These are phyloP conservation scores for Rhizodiscina lignyota DNA, from an alignment of 495 filamentous ascomycete species.

Conservation along the genomic window DNA sequence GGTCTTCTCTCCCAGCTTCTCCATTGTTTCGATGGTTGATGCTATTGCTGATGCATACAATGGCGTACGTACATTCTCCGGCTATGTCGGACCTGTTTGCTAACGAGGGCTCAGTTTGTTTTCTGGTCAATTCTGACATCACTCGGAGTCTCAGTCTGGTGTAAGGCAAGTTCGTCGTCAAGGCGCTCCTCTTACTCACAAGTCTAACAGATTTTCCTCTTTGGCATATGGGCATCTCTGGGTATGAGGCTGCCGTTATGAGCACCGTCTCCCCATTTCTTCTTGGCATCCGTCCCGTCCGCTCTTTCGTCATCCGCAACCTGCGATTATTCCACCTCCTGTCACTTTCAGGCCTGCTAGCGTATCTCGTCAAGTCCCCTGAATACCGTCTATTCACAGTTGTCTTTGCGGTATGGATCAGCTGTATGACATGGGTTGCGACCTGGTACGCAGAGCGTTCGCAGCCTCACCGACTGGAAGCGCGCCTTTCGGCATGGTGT, in stretches of 20 bases:
- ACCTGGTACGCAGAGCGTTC: conserved; percentile 61
- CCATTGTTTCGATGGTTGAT: conserved; percentile 58
- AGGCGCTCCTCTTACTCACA: neutral
- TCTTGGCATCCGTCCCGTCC: conserved; percentile 54
- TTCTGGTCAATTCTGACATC: conserved; percentile 94
- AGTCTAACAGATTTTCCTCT: conserved; percentile 64
- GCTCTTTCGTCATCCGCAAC: conserved; percentile 49
- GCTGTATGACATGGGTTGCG: conserved; percentile 68
- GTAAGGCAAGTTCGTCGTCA: conserved; percentile 32
- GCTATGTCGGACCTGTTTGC: conserved; percentile 5
- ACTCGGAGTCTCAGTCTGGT: conserved; percentile 82
- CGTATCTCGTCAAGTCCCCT: conserved; percentile 59
- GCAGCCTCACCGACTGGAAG: conserved; percentile 61
- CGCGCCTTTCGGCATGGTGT: conserved; percentile 60
- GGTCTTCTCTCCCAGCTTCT: conserved; percentile 56
- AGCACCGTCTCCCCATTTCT: conserved; percentile 66
- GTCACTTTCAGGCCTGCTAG: conserved; percentile 62
- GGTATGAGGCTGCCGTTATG: conserved; percentile 82
- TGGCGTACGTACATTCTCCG: conserved; percentile 39
- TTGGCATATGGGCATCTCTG: conserved; percentile 99
- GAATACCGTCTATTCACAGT: conserved; percentile 65
- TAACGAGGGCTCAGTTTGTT: conserved; percentile 45
- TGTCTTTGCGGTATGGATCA: conserved; percentile 58
- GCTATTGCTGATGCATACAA: conserved; percentile 82
- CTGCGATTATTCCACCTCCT: conserved; percentile 53